A percentile compares a stretch with the other conserved stretches of the same genome.
Evolutionary conservation across 352 stramenopile species (phyloP).

Genomic region (Phytophthora pistaciae): DNA sequence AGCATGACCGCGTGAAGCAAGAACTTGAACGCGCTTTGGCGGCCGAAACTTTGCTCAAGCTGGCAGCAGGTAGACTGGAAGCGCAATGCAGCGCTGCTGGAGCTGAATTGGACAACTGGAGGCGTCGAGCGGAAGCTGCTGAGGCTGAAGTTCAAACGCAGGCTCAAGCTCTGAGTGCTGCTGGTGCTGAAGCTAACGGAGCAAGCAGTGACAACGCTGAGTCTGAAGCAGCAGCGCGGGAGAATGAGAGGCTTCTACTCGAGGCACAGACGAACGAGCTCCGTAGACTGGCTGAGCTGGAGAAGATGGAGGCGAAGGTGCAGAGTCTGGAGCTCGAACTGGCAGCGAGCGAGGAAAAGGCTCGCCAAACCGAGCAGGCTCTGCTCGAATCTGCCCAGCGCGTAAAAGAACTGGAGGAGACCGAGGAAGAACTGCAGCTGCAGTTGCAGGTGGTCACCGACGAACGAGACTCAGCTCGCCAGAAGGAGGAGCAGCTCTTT

Average conservation of each 20-base stretch:
- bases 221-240: constrained; percentile 34
- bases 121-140: constrained; percentile 34
- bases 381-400: constrained; percentile 45
- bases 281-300: constrained; percentile 68
- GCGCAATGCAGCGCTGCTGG: constrained; percentile 42
- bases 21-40: constrained; percentile 47
- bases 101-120: constrained; percentile 53
- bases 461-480: constrained; percentile 79
- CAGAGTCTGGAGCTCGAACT: constrained; percentile 59
- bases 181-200: constrained; percentile 17
- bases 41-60: constrained; percentile 44
- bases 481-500: constrained; percentile 89
- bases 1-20: constrained; percentile 54
- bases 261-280: constrained; percentile 83
- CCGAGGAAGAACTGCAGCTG: constrained; percentile 81
- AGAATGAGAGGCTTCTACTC: constrained; percentile 62
- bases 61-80: constrained; percentile 41
- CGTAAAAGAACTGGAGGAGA: constrained; percentile 70
- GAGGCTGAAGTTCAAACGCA: constrained; percentile 37
- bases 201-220: constrained; percentile 22
- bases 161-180: background rate
- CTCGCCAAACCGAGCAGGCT: constrained; percentile 43
- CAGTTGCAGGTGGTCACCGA: constrained; percentile 88
- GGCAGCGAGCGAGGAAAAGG: constrained; percentile 37
- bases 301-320: constrained; percentile 75